Conservation (phyloP, 2,329 filamentous ascomycete genomes). For the Alternaria burnsii region DNA sequence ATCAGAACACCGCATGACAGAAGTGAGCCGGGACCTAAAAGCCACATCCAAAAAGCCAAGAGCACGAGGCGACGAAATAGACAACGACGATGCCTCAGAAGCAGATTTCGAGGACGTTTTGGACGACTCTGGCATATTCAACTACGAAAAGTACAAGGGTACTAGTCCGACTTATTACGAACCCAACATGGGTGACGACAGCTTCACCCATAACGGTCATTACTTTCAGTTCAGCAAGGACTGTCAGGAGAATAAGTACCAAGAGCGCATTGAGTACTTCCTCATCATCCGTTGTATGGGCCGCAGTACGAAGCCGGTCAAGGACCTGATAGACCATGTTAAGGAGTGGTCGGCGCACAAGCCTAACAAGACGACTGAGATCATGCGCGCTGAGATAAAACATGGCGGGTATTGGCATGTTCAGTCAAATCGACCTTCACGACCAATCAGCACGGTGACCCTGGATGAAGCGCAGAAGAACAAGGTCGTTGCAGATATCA, state of each 20-base stretch:
- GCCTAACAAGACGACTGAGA: slow-evolving; percentile 55
- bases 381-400: slow-evolving; percentile 53
- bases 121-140: slow-evolving; percentile 52
- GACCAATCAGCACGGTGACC: slow-evolving; percentile 79
- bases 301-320: slow-evolving; percentile 59
- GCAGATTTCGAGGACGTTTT: slow-evolving; percentile 30
- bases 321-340: slow-evolving; percentile 56
- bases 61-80: slow-evolving; percentile 25
- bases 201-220: slow-evolving; percentile 55
- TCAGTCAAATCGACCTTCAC: slow-evolving; percentile 65
- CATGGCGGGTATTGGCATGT: slow-evolving; percentile 51
- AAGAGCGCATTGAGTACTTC: slow-evolving; percentile 8
- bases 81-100: background rate
- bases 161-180: slow-evolving; percentile 59
- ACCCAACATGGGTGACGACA: slow-evolving; percentile 58
- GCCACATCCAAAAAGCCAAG: slow-evolving; percentile 48
- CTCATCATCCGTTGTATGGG: slow-evolving; percentile 56
- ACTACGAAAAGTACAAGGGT: slow-evolving; percentile 60
- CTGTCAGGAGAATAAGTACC: slow-evolving; percentile 25
- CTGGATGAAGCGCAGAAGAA: slow-evolving; percentile 73
- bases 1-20: slow-evolving; percentile 51
- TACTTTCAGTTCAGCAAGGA: slow-evolving; percentile 52
- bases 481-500: slow-evolving; percentile 73
- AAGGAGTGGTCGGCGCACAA: slow-evolving; percentile 56
- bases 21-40: slow-evolving; percentile 47